A percentile compares a stretch with the other conserved stretches of the same genome.
phyloP scores from a whole-genome alignment of 345 rosid genomes.

The Pistacia atlantica region DNA sequence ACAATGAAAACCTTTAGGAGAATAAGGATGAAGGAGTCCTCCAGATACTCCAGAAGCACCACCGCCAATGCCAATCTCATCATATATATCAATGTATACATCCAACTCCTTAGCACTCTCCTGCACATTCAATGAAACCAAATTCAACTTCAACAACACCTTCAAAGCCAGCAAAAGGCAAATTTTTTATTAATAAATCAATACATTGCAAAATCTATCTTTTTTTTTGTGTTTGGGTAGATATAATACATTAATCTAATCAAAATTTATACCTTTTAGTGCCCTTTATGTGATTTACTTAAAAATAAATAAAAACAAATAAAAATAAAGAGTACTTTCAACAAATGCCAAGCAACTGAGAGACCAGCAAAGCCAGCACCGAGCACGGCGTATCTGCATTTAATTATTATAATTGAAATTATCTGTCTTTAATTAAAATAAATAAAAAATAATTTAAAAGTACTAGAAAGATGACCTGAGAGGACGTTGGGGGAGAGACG shows the following conservation, averaged over 20 bases:
- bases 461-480: constrained; percentile 24
- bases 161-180: too few relatives aligned
- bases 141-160: not conserved
- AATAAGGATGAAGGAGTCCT: constrained; percentile 93
- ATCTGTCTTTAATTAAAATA: not conserved
- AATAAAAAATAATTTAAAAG: too few relatives aligned
- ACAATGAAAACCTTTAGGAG: constrained; percentile 69
- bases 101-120: constrained; percentile 51
- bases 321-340: constrained; percentile 44
- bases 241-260: too few relatives aligned
- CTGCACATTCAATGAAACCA: constrained; percentile 36
- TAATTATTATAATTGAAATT: not conserved
- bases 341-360: constrained; percentile 83
- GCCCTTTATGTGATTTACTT: too few relatives aligned
- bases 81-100: constrained; percentile 67
- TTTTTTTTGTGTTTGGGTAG: too few relatives aligned
- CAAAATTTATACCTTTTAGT: too few relatives aligned
- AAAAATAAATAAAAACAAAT: not conserved
- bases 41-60: constrained; percentile 97
- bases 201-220: too few relatives aligned
- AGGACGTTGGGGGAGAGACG: constrained; percentile 29
- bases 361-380: constrained; percentile 99
- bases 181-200: too few relatives aligned
- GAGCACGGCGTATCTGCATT: constrained; percentile 77
- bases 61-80: constrained; percentile 89